A percentile compares a stretch with the other conserved stretches of the same genome.
These are phyloP conservation scores for Stephanocyclus meneghinianus DNA, from an alignment of 352 stramenopile species.

Conservation along the genomic window DNA sequence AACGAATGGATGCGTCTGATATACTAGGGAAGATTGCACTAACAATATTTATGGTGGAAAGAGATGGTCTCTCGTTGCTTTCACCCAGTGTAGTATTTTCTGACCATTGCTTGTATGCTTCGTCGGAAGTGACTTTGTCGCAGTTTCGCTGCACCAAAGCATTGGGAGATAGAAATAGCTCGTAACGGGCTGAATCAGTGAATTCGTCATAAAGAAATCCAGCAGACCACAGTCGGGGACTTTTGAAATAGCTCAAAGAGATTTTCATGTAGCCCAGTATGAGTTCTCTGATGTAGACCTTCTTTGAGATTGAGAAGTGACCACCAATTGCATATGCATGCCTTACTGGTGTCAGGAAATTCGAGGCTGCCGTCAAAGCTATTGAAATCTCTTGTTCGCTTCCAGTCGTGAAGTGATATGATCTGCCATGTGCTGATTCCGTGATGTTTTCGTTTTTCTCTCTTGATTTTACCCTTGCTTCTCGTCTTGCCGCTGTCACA, in stretches of 20 bases:
- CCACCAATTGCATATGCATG: conserved; percentile 15
- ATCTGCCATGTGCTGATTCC: conserved; percentile 58
- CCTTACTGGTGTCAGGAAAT: neutral
- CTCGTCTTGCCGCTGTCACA: conserved; percentile 52
- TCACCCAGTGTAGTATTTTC: conserved; percentile 42
- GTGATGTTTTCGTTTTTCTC: conserved; percentile 21
- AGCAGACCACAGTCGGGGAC: conserved; percentile 40
- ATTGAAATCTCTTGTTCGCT: neutral
- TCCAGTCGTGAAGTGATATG: neutral
- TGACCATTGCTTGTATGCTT: conserved; percentile 52
- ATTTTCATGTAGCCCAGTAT: conserved; percentile 75
- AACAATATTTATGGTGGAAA: conserved; percentile 64
- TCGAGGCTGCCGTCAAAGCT: neutral
- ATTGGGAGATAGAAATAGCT: conserved; percentile 34
- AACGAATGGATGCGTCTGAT: conserved; percentile 74
- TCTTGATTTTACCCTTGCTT: conserved; percentile 40
- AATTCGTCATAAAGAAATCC: conserved; percentile 27
- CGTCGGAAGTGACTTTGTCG: conserved; percentile 21
- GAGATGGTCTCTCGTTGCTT: conserved; percentile 33
- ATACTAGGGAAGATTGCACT: conserved; percentile 79
- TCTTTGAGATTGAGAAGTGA: conserved; percentile 24
- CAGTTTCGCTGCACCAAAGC: conserved; percentile 16
- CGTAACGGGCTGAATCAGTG: conserved; percentile 20
- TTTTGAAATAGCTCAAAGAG: conserved; percentile 83
- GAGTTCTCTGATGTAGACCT: conserved; percentile 79